Evolutionary conservation across 2,329 filamentous ascomycete genomes (phyloP), one percentile per base, ranked within the genome.

Genomic region (Cylindrodendrum hubeiense): DNA sequence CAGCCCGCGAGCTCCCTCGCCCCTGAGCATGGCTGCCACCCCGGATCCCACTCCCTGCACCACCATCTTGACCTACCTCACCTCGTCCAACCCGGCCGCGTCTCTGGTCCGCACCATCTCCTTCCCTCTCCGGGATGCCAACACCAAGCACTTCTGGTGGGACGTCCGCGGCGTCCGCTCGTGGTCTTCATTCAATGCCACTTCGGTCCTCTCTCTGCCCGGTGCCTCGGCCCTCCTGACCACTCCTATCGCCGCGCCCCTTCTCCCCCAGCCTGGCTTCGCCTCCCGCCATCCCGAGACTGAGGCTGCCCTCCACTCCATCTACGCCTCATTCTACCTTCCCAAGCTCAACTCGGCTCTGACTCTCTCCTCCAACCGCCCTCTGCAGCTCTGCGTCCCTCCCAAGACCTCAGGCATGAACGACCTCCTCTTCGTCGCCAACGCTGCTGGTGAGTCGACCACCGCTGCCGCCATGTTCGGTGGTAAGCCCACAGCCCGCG

Each of bases 81-180:
- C 92, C 3, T 84, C 87, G 0, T 82, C 92, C 65, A 97, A 97
- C 76, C 94, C 95, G 21, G 91, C 93, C 22, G 92, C 95, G 19
- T 91, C 91, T 43, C 85, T 97, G 34, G 93, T 97, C 39, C 91
- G 91, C 75, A 92, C 91, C 71, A 88, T 95, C 71, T 93, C 91
- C 65, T 90, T 91, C 76, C 90, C 81, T 69, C 84, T 85, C 74
- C 88, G 85, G 68, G 92, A 89, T 78, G 90, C 86, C 75, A 87
- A 86, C 80, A 91, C 87, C 74, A 93, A 91, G 78, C 90, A 97
- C 82, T 97, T 95, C 80, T 98, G 95, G 95, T 98, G 94, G 93
- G 95, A 98, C 75, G 87, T 97, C 63, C 92, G 95, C 71, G 95
- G 97, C 77, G 85, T 98, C 70, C 90, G 93, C 67, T 87, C 90